phyloP scores from a whole-genome alignment of 1,284 basidiomycete species.

The Fistulina hepatica region DNA sequence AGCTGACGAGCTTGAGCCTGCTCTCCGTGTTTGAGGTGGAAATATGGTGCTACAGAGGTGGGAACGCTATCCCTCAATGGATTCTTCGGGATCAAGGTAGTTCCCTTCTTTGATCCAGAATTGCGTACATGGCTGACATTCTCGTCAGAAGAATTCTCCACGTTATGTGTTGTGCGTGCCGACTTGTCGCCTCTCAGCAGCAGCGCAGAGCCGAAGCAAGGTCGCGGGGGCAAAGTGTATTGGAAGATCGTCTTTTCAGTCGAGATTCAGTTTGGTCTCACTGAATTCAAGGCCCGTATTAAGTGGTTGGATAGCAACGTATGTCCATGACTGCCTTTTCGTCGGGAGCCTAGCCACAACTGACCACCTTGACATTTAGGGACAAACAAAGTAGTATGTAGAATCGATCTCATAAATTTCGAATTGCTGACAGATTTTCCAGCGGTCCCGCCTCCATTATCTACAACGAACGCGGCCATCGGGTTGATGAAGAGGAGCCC shows the following conservation, averaged over 20 bases:
- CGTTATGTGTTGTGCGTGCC: conserved; percentile 63
- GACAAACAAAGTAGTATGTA: conserved; percentile 51
- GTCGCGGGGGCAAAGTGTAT: conserved; percentile 54
- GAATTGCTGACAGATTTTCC: conserved; percentile 7
- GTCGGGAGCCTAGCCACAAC: too few relatives aligned
- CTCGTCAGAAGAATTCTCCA: conserved; percentile 52
- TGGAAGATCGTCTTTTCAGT: conserved; percentile 75
- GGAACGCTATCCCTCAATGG: conserved; percentile 58
- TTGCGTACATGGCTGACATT: conserved; percentile 1
- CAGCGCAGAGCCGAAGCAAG: conserved; percentile 54
- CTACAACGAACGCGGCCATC: conserved; percentile 66
- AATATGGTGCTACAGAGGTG: conserved; percentile 69
- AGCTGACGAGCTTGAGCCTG: conserved; percentile 61
- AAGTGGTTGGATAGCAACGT: conserved; percentile 67
- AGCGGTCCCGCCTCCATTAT: conserved; percentile 70
- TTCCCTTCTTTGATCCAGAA: conserved; percentile 11
- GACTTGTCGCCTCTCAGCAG: conserved; percentile 59
- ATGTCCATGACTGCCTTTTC: conserved; percentile 18
- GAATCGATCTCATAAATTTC: conserved; percentile 1
- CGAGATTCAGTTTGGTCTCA: conserved; percentile 71
- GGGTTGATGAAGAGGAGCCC: conserved; percentile 58
- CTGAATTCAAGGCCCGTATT: conserved; percentile 68
- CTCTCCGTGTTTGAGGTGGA: conserved; percentile 72
- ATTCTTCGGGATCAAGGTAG: conserved; percentile 51
- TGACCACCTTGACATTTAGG: too few relatives aligned